These are phyloP conservation scores for Talaromyces sp. DNA, from an alignment of 2,329 filamentous ascomycete species.

Conservation along the genomic window DNA sequence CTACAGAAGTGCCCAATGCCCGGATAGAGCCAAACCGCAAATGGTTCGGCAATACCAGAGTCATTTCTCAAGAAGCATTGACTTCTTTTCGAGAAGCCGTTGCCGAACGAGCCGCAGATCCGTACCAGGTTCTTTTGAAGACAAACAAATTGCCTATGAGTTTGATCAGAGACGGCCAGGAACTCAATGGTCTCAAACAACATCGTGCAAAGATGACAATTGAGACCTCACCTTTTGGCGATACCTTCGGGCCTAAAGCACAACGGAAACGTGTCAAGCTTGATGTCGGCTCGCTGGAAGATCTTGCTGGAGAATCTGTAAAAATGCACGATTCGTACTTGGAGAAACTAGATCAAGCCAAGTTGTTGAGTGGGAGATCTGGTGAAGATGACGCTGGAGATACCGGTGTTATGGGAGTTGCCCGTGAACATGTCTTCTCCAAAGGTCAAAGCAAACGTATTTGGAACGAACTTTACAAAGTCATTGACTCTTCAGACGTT, in stretches of 20 bases:
- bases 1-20: conserved; percentile 74
- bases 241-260: conserved; percentile 90
- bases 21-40: conserved; percentile 93
- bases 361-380: conserved; percentile 69
- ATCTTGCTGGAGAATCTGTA: conserved; percentile 75
- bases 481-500: conserved; percentile 93
- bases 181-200: conserved; percentile 81
- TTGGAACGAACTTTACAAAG: conserved; percentile 95
- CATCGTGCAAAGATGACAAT: conserved; percentile 93
- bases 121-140: conserved; percentile 92
- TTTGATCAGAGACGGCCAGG: conserved; percentile 71
- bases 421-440: conserved; percentile 83
- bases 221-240: conserved; percentile 78
- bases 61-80: conserved; percentile 85
- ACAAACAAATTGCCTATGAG: conserved; percentile 97
- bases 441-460: conserved; percentile 96
- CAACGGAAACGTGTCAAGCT: conserved; percentile 92
- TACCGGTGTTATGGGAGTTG: conserved; percentile 56
- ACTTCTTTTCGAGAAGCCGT: conserved; percentile 87
- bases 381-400: conserved; percentile 54
- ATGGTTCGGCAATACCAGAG: conserved; percentile 95
- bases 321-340: conserved; percentile 79
- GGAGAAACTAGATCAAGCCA: conserved; percentile 76
- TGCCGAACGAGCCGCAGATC: conserved; percentile 83
- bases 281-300: conserved; percentile 74